Conservation (phyloP, 2,329 filamentous ascomycete genomes). For the Juglanconis oblonga region DNA sequence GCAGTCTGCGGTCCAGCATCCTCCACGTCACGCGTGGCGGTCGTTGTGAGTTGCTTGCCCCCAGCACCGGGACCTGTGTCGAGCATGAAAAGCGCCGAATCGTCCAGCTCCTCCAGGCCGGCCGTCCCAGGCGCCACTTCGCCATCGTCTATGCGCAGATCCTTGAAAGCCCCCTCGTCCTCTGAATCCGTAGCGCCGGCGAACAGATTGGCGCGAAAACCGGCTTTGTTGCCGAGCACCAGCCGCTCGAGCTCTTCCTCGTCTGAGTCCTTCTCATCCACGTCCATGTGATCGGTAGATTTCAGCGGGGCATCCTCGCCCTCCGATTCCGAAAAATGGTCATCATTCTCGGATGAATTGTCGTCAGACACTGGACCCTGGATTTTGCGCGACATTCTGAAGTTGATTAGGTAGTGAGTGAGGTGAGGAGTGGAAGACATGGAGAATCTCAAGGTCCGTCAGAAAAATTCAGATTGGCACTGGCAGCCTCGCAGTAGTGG, state of each 20-base stretch:
- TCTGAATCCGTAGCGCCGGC: slow-evolving; percentile 41
- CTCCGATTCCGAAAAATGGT: slow-evolving; percentile 17
- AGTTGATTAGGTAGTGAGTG: background rate
- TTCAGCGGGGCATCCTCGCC: slow-evolving; percentile 22
- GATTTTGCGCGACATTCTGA: slow-evolving; percentile 16
- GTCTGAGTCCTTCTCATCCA: slow-evolving; percentile 70
- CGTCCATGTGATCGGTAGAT: slow-evolving; percentile 24
- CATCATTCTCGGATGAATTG: slow-evolving; percentile 25
- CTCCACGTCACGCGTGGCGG: slow-evolving; percentile 21
- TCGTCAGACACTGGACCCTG: slow-evolving; percentile 20
- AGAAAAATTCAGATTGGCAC: slow-evolving; percentile 14
- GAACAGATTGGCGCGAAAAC: slow-evolving; percentile 74
- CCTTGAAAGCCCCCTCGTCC: slow-evolving; percentile 34
- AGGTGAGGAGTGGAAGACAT: background rate
- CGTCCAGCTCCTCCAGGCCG: slow-evolving; percentile 51
- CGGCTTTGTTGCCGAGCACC: slow-evolving; percentile 83
- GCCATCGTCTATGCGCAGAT: slow-evolving; percentile 27
- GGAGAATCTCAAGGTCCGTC: background rate
- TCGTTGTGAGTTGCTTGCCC: slow-evolving; percentile 29
- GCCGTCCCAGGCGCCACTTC: slow-evolving; percentile 16
- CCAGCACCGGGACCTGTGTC: slow-evolving; percentile 59
- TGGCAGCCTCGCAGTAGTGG: slow-evolving; percentile 15
- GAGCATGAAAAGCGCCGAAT: slow-evolving; percentile 82
- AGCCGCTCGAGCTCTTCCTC: slow-evolving; percentile 85
- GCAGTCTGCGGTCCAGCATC: slow-evolving; percentile 48